Percentiles rank a stretch among this genome's conserved stretches.
phyloP scores from a whole-genome alignment of 1,139 yeast genomes.

The Chernovozyma aurita region DNA sequence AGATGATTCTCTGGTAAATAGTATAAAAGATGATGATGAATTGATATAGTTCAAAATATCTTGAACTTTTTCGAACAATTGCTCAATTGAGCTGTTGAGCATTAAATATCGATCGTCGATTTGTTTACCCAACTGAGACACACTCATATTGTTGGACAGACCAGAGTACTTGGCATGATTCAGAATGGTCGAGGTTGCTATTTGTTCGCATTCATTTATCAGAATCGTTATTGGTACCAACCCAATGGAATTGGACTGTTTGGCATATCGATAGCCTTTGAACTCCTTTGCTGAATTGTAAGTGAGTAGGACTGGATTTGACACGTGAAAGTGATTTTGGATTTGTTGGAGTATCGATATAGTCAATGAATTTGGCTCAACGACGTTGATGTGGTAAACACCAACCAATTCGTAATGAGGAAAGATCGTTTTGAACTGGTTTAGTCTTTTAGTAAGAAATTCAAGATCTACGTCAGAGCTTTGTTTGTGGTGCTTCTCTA shows the following conservation, averaged over 20 bases:
- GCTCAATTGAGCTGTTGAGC: slow-evolving; percentile 17
- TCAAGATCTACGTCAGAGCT: background rate
- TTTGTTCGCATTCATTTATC: slow-evolving; percentile 14
- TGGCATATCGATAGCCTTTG: background rate
- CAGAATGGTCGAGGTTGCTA: slow-evolving; percentile 24
- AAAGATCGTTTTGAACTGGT: slow-evolving; percentile 23
- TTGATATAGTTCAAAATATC: slow-evolving; percentile 18
- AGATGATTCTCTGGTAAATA: background rate
- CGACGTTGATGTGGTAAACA: slow-evolving; percentile 19
- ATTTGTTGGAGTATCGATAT: slow-evolving; percentile 8
- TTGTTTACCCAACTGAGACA: background rate
- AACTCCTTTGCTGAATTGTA: slow-evolving; percentile 7
- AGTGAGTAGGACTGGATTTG: background rate
- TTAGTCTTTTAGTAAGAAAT: slow-evolving; percentile 16
- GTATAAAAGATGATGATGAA: background rate
- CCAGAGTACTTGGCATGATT: slow-evolving; percentile 20
- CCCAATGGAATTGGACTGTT: slow-evolving; percentile 1
- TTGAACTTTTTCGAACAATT: slow-evolving; percentile 18
- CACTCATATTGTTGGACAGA: background rate
- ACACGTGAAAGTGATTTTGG: background rate
- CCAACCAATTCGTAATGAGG: slow-evolving; percentile 29
- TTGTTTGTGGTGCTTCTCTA: background rate
- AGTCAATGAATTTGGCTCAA: slow-evolving; percentile 10
- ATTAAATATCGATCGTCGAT: slow-evolving; percentile 1
- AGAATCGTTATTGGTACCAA: background rate